These are phyloP conservation scores for Colletotrichum sp. DNA, from an alignment of 2,329 filamentous ascomycete species.

Conservation along the genomic window DNA sequence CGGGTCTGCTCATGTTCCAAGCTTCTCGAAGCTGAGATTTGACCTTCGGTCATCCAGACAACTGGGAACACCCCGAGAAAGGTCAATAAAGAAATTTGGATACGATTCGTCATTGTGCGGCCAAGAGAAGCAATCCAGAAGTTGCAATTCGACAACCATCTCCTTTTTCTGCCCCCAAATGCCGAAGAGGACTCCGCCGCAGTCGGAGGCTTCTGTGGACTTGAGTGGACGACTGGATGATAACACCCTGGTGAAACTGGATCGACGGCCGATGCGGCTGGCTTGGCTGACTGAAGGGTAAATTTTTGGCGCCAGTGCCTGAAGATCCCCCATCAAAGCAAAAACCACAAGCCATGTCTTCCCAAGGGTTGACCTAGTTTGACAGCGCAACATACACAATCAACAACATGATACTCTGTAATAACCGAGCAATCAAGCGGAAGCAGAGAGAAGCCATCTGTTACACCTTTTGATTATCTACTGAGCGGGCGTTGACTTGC, in stretches of 20 bases:
- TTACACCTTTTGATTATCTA: not conserved
- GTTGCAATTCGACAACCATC: not conserved
- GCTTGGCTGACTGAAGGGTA: not conserved
- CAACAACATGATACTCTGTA: not conserved
- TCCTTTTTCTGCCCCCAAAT: not conserved
- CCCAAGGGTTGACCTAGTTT: not conserved
- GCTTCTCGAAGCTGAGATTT: slow-evolving; percentile 7
- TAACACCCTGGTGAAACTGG: not conserved
- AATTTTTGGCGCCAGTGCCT: not conserved
- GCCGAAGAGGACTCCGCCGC: not conserved
- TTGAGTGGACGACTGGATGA: not conserved
- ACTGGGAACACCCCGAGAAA: not conserved
- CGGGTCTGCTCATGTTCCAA: not conserved
- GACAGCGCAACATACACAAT: not conserved
- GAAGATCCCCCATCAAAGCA: not conserved
- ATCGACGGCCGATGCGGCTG: not conserved
- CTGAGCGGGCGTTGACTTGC: not conserved
- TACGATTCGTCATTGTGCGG: not conserved
- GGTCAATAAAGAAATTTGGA: not conserved
- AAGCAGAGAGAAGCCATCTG: not conserved
- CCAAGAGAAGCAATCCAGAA: not conserved
- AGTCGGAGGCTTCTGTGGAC: not conserved
- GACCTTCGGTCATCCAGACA: not conserved
- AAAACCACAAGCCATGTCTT: not conserved
- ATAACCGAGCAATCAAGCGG: not conserved